Evolutionary conservation across 176 grass and related monocot species (phyloP).

Genomic region (Melocanna baccifera): DNA sequence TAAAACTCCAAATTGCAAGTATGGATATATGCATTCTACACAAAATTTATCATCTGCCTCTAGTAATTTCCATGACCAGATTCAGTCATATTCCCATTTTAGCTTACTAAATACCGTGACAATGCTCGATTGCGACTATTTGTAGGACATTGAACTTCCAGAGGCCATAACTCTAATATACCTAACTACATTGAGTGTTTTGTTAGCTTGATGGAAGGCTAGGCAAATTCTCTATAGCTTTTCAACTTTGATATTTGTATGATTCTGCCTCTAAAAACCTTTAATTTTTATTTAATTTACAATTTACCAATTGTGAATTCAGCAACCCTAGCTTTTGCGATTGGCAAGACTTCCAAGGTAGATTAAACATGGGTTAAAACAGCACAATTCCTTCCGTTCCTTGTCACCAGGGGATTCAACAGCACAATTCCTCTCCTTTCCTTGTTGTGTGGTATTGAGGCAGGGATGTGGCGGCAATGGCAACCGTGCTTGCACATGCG

Average conservation of each 20-base stretch:
- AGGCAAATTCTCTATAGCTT: too few species aligned
- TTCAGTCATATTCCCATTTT: background rate
- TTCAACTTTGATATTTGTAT: too few species aligned
- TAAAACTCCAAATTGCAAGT: background rate
- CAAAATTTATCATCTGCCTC: background rate
- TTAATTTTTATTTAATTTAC: too few species aligned
- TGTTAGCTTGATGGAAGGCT: too few species aligned
- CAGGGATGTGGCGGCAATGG: background rate
- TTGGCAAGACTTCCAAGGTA: too few species aligned
- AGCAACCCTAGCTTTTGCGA: too few species aligned
- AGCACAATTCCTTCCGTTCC: background rate
- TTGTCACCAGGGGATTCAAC: background rate
- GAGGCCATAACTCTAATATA: background rate
- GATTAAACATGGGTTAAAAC: too few species aligned
- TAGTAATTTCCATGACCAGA: background rate
- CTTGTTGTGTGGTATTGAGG: background rate
- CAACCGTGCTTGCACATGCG: background rate
- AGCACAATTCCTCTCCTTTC: background rate
- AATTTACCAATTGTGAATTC: too few species aligned
- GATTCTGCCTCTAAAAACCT: too few species aligned
- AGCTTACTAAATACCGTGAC: background rate
- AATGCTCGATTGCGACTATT: background rate
- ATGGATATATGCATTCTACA: background rate
- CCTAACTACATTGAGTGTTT: too few species aligned
- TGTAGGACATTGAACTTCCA: background rate